Evolutionary conservation across 2,329 filamentous ascomycete species (phyloP).

Genomic region (Aureobasidium sp.): DNA sequence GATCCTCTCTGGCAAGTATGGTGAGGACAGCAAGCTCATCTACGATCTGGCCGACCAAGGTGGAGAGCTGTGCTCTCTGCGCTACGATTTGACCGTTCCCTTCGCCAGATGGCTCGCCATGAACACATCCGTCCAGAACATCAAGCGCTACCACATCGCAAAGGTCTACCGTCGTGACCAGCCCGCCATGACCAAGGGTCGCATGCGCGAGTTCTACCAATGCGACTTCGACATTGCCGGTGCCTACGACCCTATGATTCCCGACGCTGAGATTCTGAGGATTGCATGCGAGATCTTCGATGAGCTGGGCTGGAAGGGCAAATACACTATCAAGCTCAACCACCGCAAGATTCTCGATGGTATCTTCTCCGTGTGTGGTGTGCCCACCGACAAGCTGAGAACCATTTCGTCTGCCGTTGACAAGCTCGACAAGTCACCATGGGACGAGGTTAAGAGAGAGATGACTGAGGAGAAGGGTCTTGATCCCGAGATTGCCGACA

Average conservation of each 20-base stretch:
- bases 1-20: slow-evolving; percentile 82
- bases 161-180: slow-evolving; percentile 82
- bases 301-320: slow-evolving; percentile 61
- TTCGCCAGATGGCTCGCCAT: slow-evolving; percentile 90
- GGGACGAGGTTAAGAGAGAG: slow-evolving; percentile 81
- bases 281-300: slow-evolving; percentile 83
- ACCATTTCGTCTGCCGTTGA: slow-evolving; percentile 89
- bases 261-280: slow-evolving; percentile 80
- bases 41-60: slow-evolving; percentile 85
- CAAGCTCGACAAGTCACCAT: slow-evolving; percentile 85
- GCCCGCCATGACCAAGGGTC: slow-evolving; percentile 79
- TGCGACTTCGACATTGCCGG: slow-evolving; percentile 96
- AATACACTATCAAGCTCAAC: slow-evolving; percentile 87
- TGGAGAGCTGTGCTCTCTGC: slow-evolving; percentile 73
- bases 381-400: slow-evolving; percentile 77
- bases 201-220: slow-evolving; percentile 95
- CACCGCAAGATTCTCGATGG: slow-evolving; percentile 91
- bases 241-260: slow-evolving; percentile 79
- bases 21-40: slow-evolving; percentile 86
- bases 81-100: slow-evolving; percentile 82
- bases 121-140: slow-evolving; percentile 72
- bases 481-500: slow-evolving; percentile 66
- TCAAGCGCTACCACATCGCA: slow-evolving; percentile 92
- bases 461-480: slow-evolving; percentile 92
- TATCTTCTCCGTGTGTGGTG: slow-evolving; percentile 83